These are phyloP conservation scores for Aspergillus pseudotamarii DNA, from an alignment of 2,329 filamentous ascomycete species.

Conservation along the genomic window DNA sequence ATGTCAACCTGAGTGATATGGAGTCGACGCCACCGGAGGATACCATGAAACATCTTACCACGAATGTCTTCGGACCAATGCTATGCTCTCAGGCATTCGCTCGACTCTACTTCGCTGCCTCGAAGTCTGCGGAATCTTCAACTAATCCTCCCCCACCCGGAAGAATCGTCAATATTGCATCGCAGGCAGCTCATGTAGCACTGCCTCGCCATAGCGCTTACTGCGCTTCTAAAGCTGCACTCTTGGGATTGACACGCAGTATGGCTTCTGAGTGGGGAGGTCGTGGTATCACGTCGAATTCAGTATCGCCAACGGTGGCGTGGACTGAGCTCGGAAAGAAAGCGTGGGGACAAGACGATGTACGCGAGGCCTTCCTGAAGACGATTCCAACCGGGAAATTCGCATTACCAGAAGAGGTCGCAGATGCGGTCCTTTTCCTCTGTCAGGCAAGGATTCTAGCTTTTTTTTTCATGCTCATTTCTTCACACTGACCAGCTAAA, in stretches of 20 bases:
- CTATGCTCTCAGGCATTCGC: conserved; percentile 52
- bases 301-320: conserved; percentile 50
- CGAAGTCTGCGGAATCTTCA: conserved; percentile 21
- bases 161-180: conserved; percentile 51
- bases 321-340: conserved; percentile 51
- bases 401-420: conserved; percentile 43
- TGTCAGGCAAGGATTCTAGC: conserved; percentile 33
- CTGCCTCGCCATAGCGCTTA: conserved; percentile 51
- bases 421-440: conserved; percentile 42
- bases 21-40: conserved; percentile 48
- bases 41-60: conserved; percentile 46
- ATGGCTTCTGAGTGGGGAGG: conserved; percentile 53
- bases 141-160: conserved; percentile 35
- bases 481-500: conserved; percentile 4
- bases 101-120: conserved; percentile 40
- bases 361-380: conserved; percentile 40
- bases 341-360: conserved; percentile 42
- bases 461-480: neutral
- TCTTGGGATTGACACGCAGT: conserved; percentile 48
- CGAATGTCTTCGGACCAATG: conserved; percentile 50
- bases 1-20: conserved; percentile 50
- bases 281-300: conserved; percentile 51
- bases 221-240: conserved; percentile 52
- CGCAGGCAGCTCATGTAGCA: conserved; percentile 51
- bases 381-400: conserved; percentile 45